Percentiles rank a stretch among this genome's conserved stretches.
These are phyloP conservation scores for Triticum monococcum DNA, from an alignment of 176 grass and related monocot genomes.

Conservation along the genomic window DNA sequence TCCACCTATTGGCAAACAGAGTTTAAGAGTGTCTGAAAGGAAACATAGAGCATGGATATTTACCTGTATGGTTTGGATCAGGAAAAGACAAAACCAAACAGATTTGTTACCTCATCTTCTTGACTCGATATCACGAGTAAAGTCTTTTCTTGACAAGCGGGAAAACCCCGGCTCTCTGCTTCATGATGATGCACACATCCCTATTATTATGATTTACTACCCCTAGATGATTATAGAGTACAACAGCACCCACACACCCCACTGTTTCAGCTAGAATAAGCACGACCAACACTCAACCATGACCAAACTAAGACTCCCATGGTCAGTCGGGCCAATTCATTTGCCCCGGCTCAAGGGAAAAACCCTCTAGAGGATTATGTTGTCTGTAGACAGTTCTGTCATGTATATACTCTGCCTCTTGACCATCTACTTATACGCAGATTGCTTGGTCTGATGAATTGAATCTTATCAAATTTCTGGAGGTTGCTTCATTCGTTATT, in stretches of 20 bases:
- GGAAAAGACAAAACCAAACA: slow-evolving; percentile 7
- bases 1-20: not conserved
- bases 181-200: not conserved
- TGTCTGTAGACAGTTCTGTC: not conserved
- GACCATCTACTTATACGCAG: slow-evolving; percentile 11
- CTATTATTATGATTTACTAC: not conserved
- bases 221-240: not conserved
- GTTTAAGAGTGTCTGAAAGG: not conserved
- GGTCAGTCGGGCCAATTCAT: too few relatives aligned
- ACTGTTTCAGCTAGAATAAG: not conserved
- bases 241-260: not conserved
- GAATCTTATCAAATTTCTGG: slow-evolving; percentile 2
- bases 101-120: not conserved
- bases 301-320: not conserved
- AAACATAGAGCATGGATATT: not conserved
- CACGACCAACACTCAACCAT: not conserved
- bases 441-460: not conserved
- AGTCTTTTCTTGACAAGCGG: not conserved
- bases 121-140: not conserved
- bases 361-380: not conserved
- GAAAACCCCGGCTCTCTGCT: not conserved
- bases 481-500: slow-evolving; percentile 1
- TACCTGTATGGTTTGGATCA: not conserved
- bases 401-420: not conserved
- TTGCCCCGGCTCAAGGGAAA: not conserved